Evolutionary conservation across 345 rosid species (phyloP).

Genomic region (Triadica sebifera): DNA sequence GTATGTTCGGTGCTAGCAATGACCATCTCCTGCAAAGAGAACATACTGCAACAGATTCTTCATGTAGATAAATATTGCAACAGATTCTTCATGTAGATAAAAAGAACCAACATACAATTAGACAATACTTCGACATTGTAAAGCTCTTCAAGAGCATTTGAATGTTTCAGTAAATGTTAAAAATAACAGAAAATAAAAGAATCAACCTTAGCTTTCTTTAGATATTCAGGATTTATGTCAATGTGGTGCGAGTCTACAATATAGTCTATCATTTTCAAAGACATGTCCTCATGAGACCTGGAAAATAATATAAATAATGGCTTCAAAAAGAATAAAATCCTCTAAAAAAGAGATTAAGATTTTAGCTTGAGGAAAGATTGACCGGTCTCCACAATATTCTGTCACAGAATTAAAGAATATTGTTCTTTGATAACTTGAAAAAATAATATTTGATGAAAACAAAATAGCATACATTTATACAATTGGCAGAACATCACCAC

Average conservation of each 20-base stretch:
- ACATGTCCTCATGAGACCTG: constrained; percentile 39
- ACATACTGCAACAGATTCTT: background rate
- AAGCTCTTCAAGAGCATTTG: background rate
- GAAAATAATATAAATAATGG: background rate
- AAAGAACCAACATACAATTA: background rate
- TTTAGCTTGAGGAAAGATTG: background rate
- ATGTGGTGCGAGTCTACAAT: constrained; percentile 27
- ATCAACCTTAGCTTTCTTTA: constrained; percentile 29
- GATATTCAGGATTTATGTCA: constrained; percentile 29
- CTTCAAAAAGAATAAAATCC: background rate
- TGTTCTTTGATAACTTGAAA: background rate
- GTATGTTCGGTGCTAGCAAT: constrained; percentile 25
- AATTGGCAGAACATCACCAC: background rate
- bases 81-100: background rate
- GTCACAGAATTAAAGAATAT: background rate
- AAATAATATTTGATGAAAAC: background rate
- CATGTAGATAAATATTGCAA: background rate
- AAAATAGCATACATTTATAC: too few relatives aligned
- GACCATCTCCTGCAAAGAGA: constrained; percentile 27
- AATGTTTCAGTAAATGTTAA: background rate
- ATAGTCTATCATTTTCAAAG: constrained; percentile 27
- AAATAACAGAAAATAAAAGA: background rate
- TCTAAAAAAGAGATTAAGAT: background rate
- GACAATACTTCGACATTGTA: too few relatives aligned
- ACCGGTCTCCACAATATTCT: background rate